Evolutionary conservation across 805 yeast genomes (phyloP).

Genomic region (Wickerhamomyces queroliae): DNA sequence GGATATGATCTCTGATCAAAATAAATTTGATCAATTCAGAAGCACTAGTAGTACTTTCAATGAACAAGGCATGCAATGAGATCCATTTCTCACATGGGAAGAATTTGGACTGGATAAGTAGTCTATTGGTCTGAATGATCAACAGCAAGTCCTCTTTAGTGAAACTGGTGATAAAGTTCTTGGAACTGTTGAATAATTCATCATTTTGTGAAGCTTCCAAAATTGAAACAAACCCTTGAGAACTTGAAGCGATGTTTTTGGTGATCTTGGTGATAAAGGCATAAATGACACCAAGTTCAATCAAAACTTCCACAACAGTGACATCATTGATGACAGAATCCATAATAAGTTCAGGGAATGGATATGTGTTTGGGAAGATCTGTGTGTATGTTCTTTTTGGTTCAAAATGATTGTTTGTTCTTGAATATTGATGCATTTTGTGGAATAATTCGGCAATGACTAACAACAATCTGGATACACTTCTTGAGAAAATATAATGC

Average conservation of each 20-base stretch:
- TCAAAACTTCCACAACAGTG: conserved; percentile 60
- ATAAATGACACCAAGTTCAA: conserved; percentile 64
- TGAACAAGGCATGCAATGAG: conserved; percentile 52
- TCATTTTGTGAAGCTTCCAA: conserved; percentile 30
- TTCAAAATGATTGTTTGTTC: conserved; percentile 33
- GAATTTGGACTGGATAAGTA: conserved; percentile 46
- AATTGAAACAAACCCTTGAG: conserved; percentile 38
- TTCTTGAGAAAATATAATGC: conserved; percentile 34
- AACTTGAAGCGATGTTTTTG: conserved; percentile 30
- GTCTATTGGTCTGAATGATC: conserved; percentile 43
- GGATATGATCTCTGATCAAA: conserved; percentile 45
- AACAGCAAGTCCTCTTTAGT: conserved; percentile 34
- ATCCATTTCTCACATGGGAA: conserved; percentile 73
- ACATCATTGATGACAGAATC: conserved; percentile 74
- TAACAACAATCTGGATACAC: conserved; percentile 49
- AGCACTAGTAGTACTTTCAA: conserved; percentile 49
- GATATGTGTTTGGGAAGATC: conserved; percentile 63
- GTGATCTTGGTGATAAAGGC: conserved; percentile 49
- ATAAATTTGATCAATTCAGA: conserved; percentile 48
- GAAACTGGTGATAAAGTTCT: conserved; percentile 35
- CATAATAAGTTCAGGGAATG: conserved; percentile 57
- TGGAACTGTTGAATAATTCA: conserved; percentile 34
- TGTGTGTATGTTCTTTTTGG: conserved; percentile 61
- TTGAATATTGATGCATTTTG: conserved; percentile 45
- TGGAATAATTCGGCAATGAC: conserved; percentile 45